A percentile compares a stretch with the other conserved stretches of the same genome.
These are phyloP conservation scores for Xylariaceae sp. DNA, from an alignment of 2,329 filamentous ascomycete genomes.

Conservation along the genomic window DNA sequence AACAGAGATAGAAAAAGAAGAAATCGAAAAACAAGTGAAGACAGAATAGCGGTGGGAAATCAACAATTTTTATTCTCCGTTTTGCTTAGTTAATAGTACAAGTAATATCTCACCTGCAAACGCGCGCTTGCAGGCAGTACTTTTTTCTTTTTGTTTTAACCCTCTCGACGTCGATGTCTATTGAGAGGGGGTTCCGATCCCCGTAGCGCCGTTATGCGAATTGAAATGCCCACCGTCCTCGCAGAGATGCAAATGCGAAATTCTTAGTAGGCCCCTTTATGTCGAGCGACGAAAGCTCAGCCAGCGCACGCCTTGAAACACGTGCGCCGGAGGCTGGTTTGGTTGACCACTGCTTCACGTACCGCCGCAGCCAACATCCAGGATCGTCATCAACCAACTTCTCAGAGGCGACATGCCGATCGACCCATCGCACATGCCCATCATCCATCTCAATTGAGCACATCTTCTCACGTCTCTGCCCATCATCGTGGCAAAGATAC, in stretches of 20 bases:
- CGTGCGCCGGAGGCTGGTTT: too few relatives aligned
- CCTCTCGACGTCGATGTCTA: conserved; percentile 26
- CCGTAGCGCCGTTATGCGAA: conserved; percentile 24
- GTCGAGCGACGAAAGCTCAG: conserved; percentile 23
- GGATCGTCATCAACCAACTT: conserved; percentile 17
- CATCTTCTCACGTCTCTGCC: conserved; percentile 4
- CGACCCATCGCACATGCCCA: conserved; percentile 8
- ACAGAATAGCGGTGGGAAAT: neutral
- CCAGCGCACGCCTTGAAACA: conserved; percentile 2
- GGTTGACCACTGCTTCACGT: neutral
- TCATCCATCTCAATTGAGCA: conserved; percentile 11
- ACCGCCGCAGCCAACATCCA: conserved; percentile 17
- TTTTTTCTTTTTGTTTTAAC: conserved; percentile 23
- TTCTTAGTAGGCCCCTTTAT: conserved; percentile 23
- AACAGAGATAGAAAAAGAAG: neutral
- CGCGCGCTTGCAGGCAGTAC: conserved; percentile 12
- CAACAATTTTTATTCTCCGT: conserved; percentile 11
- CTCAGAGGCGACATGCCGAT: conserved; percentile 10
- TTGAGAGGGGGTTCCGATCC: conserved; percentile 29
- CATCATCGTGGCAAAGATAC: conserved; percentile 7
- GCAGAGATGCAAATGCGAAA: conserved; percentile 27
- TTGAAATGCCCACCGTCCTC: conserved; percentile 28
- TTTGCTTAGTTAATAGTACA: conserved; percentile 28
- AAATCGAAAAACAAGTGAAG: neutral
- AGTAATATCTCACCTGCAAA: conserved; percentile 14